Evolutionary conservation across 805 yeast species (phyloP).

Genomic region (Lachancea cidri): DNA sequence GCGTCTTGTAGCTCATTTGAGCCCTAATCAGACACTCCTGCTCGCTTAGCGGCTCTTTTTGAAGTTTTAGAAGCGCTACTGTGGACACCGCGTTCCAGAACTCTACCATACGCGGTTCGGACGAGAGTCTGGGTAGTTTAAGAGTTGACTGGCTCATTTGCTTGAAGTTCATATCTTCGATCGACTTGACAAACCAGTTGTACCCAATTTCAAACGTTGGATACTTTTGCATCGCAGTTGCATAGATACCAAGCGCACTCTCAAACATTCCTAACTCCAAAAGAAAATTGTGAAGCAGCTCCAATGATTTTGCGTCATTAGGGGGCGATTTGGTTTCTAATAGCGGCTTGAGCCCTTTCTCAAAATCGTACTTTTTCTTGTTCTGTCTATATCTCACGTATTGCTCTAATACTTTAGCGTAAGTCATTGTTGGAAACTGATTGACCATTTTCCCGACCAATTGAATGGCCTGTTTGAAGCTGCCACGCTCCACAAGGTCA

Average conservation of each 20-base stretch:
- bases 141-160: constrained; percentile 53
- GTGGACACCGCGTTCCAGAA: constrained; percentile 53
- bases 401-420: constrained; percentile 37
- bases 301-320: constrained; percentile 50
- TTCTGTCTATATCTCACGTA: constrained; percentile 29
- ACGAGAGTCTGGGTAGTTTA: constrained; percentile 32
- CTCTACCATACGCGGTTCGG: constrained; percentile 35
- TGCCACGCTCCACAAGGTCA: constrained; percentile 1
- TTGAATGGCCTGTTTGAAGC: constrained; percentile 7
- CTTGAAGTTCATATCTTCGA: constrained; percentile 43
- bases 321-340: constrained; percentile 19
- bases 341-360: constrained; percentile 25
- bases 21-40: constrained; percentile 52
- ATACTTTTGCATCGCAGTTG: constrained; percentile 52
- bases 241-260: constrained; percentile 48
- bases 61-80: constrained; percentile 40
- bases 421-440: constrained; percentile 53
- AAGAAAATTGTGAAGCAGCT: constrained; percentile 44
- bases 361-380: constrained; percentile 29
- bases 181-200: constrained; percentile 54
- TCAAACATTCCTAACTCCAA: constrained; percentile 32
- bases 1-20: constrained; percentile 52
- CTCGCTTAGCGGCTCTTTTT: constrained; percentile 31
- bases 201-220: constrained; percentile 44
- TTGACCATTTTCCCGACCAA: constrained; percentile 35